Base-by-base conservation (phyloP, 2,329 filamentous ascomycete species). In the Aspergillus pseudoviridinutans region DNA sequence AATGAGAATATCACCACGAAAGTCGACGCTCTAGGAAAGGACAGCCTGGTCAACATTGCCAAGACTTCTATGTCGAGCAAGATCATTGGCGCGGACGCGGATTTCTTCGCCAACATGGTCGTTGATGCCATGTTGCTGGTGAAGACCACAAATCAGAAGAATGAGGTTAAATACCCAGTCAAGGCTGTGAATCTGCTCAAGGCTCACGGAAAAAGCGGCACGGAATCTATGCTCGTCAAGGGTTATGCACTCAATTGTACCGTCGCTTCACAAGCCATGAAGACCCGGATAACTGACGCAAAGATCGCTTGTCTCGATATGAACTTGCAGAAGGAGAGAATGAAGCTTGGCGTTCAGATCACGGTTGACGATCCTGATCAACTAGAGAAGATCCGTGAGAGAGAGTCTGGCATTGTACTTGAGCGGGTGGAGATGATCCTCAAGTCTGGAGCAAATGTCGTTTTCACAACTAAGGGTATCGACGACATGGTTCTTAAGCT, bases 21-120 rank as follows among this genome's bases (percentile, higher is more conserved):
- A 79, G 93, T 97, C 57, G 93, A 97, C 71, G 86, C 88, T 59
- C 84, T 99, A 55, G 92, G 92, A 59, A 87, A 90, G 60, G 94
- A 97, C 62, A 94, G 91, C 59, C 84, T 99, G 66, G 76, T 97
- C 71, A 97, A 86, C 79, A 97, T 99, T 73, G 94, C 94, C 61
- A 97, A 93, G 82, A 99, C 94, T 22, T 97, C 92, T 71, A 99
- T 99, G 93, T 97, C 92, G 54, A 96, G 91, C 82, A 99, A 99
- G 81, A 95, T 99, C 71, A 97, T 99, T 74, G 94, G 94, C 57
- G 81, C 90, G 56, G 94, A 99, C 77, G 92, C 91, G 12, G 92
- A 96, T 63, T 99, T 99, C 81, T 99, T 99, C 72, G 87, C 93
- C 66, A 90, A 94, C 78, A 95, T 99, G 89, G 92, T 92, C 12